Base-by-base conservation (phyloP, 768 basidiomycete genomes). In the Suillus hirtellus region DNA sequence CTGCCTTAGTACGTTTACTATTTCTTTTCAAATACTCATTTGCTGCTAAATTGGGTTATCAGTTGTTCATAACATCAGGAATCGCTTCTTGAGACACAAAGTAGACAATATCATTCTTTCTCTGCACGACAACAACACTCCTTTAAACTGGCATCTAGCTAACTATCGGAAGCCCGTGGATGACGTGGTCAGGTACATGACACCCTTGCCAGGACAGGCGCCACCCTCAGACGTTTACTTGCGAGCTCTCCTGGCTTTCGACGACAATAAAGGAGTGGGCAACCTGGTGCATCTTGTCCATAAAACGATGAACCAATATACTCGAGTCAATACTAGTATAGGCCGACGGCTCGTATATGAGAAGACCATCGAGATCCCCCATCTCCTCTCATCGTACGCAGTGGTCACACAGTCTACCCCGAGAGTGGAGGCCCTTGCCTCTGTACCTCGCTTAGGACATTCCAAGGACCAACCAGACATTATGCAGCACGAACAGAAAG, bases 1-100 rank as follows among this genome's bases (percentile, higher is more conserved):
- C 8, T 81, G 80, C 62, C 68, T 87, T 38, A 64, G 86, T 86
- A 69, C 53, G 82, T 78, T 6, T 46, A 2, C 8, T 24, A 49
- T 40, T 9, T 15, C 2, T 24, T 59, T 27, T 19, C 31, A 31
- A 31, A 49, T 44, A 35, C 27, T 1, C 5, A 21, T 60, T 46
- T 11, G 24, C 27, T 24, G 46, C 31, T 27, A 44, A 54, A 38
- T 24, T 17, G 10, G 12, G 0, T 49, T 31, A 9, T 49, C 27
- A 78, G 77, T 79, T 59, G 79, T 70, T 2, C 74, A 77, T 63
- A 81, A 82, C 50, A 60, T 72, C 15, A 44, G 40, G 10, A 49
- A 62, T 24, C 17, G 0, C 15, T 17, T 1, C 21, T 17, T 65
- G 40, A 60, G 17, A 34, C 15, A 34, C 4, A 69, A 63, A 60